Conservation (phyloP, 306 rosid species). For the Crataegus laevigata region DNA sequence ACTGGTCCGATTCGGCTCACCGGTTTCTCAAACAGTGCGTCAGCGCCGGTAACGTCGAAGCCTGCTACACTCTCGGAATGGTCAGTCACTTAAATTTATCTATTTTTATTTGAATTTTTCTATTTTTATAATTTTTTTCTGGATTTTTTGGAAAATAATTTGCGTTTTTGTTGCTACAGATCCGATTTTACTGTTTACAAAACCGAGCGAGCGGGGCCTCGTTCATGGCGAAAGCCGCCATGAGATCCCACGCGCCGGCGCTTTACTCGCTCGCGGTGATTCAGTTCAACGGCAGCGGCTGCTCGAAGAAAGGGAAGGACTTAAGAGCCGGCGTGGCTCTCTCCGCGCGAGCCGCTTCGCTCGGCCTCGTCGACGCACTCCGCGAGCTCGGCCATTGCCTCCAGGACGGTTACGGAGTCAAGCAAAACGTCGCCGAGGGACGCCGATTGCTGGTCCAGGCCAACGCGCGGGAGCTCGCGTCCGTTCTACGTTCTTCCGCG, state of each 20-base stretch:
- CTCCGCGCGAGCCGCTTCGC: constrained; percentile 61
- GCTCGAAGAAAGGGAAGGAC: constrained; percentile 49
- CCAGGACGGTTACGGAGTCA: constrained; percentile 80
- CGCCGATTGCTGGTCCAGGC: constrained; percentile 63
- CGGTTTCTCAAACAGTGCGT: constrained; percentile 54
- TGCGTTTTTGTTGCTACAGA: constrained; percentile 25
- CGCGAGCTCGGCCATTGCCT: constrained; percentile 89
- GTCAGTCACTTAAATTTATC: constrained; percentile 30
- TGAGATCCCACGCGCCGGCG: constrained; percentile 58
- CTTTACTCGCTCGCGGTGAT: constrained; percentile 78
- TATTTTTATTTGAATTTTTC: neutral
- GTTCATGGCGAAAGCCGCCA: constrained; percentile 74
- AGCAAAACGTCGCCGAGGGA: constrained; percentile 50
- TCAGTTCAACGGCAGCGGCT: constrained; percentile 95
- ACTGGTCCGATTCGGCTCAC: constrained; percentile 66
- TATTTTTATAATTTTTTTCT: neutral
- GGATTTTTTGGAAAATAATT: neutral
- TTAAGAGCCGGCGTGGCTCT: constrained; percentile 68
- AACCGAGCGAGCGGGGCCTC: constrained; percentile 59
- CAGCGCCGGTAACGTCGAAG: constrained; percentile 68
- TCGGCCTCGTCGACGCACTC: constrained; percentile 76
- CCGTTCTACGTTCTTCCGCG: constrained; percentile 24
- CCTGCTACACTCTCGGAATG: constrained; percentile 88
- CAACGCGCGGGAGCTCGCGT: constrained; percentile 60
- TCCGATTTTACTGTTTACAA: constrained; percentile 77